phyloP scores from a whole-genome alignment of 208 protist species.

The Acanthamoeba lenticulata region DNA sequence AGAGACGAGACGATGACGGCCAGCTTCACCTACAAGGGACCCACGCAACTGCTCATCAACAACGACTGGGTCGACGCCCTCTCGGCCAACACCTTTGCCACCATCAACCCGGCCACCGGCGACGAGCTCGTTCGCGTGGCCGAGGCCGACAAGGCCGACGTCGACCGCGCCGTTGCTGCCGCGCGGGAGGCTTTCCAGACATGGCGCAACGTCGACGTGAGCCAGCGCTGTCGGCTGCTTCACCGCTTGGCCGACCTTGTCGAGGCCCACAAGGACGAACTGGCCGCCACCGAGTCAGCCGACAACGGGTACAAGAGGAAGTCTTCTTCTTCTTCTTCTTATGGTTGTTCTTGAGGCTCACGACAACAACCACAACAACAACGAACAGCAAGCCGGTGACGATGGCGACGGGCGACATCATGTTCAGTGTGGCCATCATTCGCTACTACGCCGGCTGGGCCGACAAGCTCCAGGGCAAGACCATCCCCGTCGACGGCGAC shows the following conservation, averaged over 20 bases:
- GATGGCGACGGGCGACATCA: not conserved
- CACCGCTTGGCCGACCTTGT: constrained; percentile 87
- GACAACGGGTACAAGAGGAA: too few species aligned
- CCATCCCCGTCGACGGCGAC: constrained; percentile 78
- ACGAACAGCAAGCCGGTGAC: not conserved
- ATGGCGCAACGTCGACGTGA: constrained; percentile 10
- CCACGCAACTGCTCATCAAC: constrained; percentile 90
- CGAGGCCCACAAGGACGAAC: constrained; percentile 82
- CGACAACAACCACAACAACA: not conserved
- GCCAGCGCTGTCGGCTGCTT: constrained; percentile 73
- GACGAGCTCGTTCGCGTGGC: constrained; percentile 87
- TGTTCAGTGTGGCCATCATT: constrained; percentile 86
- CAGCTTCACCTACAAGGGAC: not conserved
- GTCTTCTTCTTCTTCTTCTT: too few species aligned
- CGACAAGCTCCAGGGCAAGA: constrained; percentile 93
- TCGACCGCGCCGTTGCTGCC: constrained; percentile 79
- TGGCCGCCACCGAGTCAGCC: too few species aligned
- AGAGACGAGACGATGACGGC: too few species aligned
- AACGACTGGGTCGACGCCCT: constrained; percentile 88
- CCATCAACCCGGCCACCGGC: constrained; percentile 89
- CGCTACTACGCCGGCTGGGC: constrained; percentile 92
- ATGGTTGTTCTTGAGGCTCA: too few species aligned
- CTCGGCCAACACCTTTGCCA: constrained; percentile 87
- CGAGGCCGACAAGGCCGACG: constrained; percentile 87
- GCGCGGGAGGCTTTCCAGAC: constrained; percentile 66